Conservation (phyloP, 2,329 filamentous ascomycete species). For the Aspergillus ibericus region DNA sequence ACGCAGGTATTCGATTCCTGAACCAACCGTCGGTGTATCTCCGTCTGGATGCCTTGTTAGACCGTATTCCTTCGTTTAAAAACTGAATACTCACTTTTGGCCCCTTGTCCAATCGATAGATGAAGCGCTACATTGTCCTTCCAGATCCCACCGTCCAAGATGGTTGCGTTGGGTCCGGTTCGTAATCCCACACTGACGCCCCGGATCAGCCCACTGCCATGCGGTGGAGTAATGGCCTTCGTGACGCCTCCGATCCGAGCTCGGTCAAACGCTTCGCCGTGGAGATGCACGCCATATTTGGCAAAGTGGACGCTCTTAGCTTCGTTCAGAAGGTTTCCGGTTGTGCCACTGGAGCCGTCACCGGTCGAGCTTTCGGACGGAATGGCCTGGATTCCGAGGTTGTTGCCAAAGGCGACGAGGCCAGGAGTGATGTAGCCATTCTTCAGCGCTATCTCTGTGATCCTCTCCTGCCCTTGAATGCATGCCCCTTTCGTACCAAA, state of each 20-base stretch:
- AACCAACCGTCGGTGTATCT: neutral
- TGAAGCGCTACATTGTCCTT: conserved; percentile 4
- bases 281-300: conserved; percentile 47
- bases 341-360: conserved; percentile 50
- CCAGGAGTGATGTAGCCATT: conserved; percentile 5
- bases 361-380: conserved; percentile 59
- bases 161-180: neutral
- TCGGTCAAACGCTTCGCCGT: conserved; percentile 57
- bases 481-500: neutral
- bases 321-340: conserved; percentile 45
- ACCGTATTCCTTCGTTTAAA: neutral
- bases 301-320: conserved; percentile 36
- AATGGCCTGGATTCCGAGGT: conserved; percentile 44
- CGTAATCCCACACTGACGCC: conserved; percentile 60
- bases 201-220: conserved; percentile 48
- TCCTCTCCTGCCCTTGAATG: neutral
- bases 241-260: conserved; percentile 60
- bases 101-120: neutral
- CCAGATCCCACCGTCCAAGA: neutral
- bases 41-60: neutral
- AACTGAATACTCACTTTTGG: neutral
- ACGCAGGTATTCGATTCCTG: neutral
- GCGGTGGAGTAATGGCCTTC: conserved; percentile 59
- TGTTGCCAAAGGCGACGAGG: conserved; percentile 32
- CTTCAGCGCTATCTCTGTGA: neutral